Evolutionary conservation across 495 filamentous ascomycete species (phyloP), one percentile per base, ranked within the genome.

Genomic region (Lepraria neglecta): DNA sequence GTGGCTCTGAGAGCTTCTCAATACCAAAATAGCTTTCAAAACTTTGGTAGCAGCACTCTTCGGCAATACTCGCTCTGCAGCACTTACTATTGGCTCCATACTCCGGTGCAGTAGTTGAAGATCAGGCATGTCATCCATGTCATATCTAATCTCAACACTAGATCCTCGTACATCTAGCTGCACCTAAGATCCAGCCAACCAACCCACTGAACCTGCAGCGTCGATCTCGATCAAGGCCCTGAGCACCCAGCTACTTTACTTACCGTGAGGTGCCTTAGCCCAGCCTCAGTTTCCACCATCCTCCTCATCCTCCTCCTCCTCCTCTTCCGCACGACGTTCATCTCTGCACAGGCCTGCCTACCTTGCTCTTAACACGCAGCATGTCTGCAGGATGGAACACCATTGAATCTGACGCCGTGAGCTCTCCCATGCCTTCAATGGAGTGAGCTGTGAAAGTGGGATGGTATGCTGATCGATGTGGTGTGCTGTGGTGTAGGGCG

Each of bases 401-500:
- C 71, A 95, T 97, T 69, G 92, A 97, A 74, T 95, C 90, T 58
- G 92, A 97, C 76, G 92, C 65, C 55, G 57, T 66, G 44, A 59
- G 63, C 30, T 53, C 48, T 45, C 42, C 46, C 21, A 59, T 31
- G 21, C 38, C 28, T 24, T 30, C 45, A 5, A 24, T 24, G 24
- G n/a, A 51, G 48, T 30, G 48, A 53, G 48, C 46, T 19, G 27
- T 58, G 54, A 35, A 50, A 44, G 17, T 28, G 44, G 57, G 35
- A 38, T 12, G 7, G 35, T 12, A 52, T 7, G 48, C 11, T 28
- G 3, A 52, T 52, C 21, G 27, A 14, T 17, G 27, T 19, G 28
- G 61, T 58, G 15, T 54, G 56, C 35, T 38, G 38, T 59, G 62
- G 46, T 63, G 35, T 56, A 96, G 92, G 94, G 94, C 69, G 90